These are phyloP conservation scores for Coniosporium tulheliwenetii DNA, from an alignment of 2,329 filamentous ascomycete genomes.

Conservation along the genomic window DNA sequence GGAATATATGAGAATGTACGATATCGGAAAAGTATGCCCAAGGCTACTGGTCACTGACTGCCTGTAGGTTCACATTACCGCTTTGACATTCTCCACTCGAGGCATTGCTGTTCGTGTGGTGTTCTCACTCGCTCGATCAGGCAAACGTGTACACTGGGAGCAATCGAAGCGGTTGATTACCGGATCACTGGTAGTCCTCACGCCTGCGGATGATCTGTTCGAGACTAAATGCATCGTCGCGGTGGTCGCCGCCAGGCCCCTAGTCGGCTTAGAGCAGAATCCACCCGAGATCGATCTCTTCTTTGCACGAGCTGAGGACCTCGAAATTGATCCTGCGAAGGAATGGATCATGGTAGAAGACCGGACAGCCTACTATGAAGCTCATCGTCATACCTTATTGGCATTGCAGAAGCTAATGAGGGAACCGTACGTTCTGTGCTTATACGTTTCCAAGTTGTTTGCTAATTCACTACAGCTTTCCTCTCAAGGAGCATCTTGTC, in stretches of 20 bases:
- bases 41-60: neutral
- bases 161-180: conserved; percentile 41
- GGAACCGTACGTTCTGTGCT: conserved; percentile 27
- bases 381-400: conserved; percentile 53
- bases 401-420: conserved; percentile 51
- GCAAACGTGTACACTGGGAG: conserved; percentile 53
- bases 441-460: too few species aligned
- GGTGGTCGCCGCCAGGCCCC: conserved; percentile 52
- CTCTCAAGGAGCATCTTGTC: conserved; percentile 47
- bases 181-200: conserved; percentile 39
- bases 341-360: conserved; percentile 71
- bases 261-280: conserved; percentile 45
- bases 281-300: conserved; percentile 64
- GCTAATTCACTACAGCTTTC: too few species aligned
- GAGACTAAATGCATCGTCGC: conserved; percentile 46
- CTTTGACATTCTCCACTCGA: conserved; percentile 44
- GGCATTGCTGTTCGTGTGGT: conserved; percentile 52
- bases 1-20: conserved; percentile 57
- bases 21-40: conserved; percentile 1
- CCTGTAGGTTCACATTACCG: conserved; percentile 53
- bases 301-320: conserved; percentile 45
- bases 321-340: conserved; percentile 50
- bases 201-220: conserved; percentile 45
- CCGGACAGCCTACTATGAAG: conserved; percentile 60
- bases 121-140: conserved; percentile 52